Percentiles rank a stretch among this genome's conserved stretches.
These are phyloP conservation scores for Gentiana straminea DNA, from an alignment of 257 asterid genomes.

Conservation along the genomic window DNA sequence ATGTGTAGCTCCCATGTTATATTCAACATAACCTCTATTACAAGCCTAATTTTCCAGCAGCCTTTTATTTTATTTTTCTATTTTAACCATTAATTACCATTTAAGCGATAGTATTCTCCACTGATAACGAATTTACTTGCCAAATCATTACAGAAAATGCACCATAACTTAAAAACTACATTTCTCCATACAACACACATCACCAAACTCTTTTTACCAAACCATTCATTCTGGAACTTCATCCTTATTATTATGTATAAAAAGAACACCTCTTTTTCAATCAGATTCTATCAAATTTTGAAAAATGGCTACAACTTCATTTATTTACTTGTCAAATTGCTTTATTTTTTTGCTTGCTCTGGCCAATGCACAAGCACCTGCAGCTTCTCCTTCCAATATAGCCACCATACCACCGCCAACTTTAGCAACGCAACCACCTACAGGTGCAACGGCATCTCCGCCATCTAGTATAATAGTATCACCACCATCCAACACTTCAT, in stretches of 20 bases:
- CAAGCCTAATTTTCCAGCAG: background rate
- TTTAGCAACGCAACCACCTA: slow-evolving; percentile 29
- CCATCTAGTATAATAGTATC: slow-evolving; percentile 4
- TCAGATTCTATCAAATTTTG: slow-evolving; percentile 17
- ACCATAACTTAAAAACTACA: slow-evolving; percentile 28
- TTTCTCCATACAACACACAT: slow-evolving; percentile 22
- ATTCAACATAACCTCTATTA: slow-evolving; percentile 9
- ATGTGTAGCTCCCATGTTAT: slow-evolving; percentile 5
- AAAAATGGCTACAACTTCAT: slow-evolving; percentile 44
- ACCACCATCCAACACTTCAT: slow-evolving; percentile 20
- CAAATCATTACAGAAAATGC: slow-evolving; percentile 21
- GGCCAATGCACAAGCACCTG: slow-evolving; percentile 73
- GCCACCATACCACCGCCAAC: slow-evolving; percentile 29
- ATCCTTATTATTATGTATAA: slow-evolving; percentile 9
- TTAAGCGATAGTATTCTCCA: background rate
- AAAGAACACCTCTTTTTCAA: slow-evolving; percentile 16
- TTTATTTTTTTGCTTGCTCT: slow-evolving; percentile 37
- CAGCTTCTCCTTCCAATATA: slow-evolving; percentile 54
- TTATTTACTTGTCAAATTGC: slow-evolving; percentile 37
- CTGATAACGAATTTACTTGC: slow-evolving; percentile 7
- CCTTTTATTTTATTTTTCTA: background rate
- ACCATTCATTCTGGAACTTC: slow-evolving; percentile 4
- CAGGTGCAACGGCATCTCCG: slow-evolving; percentile 20
- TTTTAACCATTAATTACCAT: no score
- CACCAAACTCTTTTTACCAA: slow-evolving; percentile 34